Percentiles rank a stretch among this genome's conserved stretches.
These are phyloP conservation scores for Mycosphaerella sp. DNA, from an alignment of 2,329 filamentous ascomycete genomes.

Conservation along the genomic window DNA sequence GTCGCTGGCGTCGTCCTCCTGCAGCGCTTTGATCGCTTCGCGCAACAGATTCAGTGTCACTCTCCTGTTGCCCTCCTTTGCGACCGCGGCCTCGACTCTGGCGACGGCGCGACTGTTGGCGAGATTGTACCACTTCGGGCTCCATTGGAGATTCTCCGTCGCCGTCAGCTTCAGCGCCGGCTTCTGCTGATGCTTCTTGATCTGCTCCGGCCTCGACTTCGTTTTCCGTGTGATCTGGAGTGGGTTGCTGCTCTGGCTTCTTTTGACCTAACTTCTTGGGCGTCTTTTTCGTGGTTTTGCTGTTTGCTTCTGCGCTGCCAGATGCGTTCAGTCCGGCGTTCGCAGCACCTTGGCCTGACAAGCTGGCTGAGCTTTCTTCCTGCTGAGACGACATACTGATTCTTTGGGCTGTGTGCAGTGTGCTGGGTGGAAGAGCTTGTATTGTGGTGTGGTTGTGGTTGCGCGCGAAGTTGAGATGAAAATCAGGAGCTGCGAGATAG, in stretches of 20 bases:
- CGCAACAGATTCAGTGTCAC: conserved; percentile 50
- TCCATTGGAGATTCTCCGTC: conserved; percentile 39
- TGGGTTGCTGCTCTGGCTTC: conserved; percentile 43
- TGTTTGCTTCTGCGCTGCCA: conserved; percentile 30
- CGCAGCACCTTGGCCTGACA: conserved; percentile 25
- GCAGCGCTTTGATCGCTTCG: conserved; percentile 49
- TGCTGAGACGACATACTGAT: conserved; percentile 22
- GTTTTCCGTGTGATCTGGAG: conserved; percentile 41
- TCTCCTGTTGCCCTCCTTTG: conserved; percentile 37
- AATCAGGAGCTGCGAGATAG: conserved; percentile 7
- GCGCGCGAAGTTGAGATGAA: not conserved
- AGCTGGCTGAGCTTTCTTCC: conserved; percentile 22
- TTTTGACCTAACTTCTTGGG: conserved; percentile 47
- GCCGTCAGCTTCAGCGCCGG: conserved; percentile 37
- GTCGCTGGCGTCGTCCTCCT: conserved; percentile 52
- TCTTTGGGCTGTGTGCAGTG: conserved; percentile 5
- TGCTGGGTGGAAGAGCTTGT: not conserved
- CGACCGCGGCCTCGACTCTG: conserved; percentile 48
- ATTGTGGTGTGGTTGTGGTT: not conserved
- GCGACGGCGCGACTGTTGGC: conserved; percentile 43
- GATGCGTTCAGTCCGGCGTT: conserved; percentile 29
- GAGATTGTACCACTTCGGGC: conserved; percentile 37
- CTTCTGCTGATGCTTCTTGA: conserved; percentile 30
- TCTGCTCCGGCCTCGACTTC: conserved; percentile 38
- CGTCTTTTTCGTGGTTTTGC: conserved; percentile 41